Evolutionary conservation across 2,329 filamentous ascomycete species (phyloP).

Genomic region (Xylaria digitata): DNA sequence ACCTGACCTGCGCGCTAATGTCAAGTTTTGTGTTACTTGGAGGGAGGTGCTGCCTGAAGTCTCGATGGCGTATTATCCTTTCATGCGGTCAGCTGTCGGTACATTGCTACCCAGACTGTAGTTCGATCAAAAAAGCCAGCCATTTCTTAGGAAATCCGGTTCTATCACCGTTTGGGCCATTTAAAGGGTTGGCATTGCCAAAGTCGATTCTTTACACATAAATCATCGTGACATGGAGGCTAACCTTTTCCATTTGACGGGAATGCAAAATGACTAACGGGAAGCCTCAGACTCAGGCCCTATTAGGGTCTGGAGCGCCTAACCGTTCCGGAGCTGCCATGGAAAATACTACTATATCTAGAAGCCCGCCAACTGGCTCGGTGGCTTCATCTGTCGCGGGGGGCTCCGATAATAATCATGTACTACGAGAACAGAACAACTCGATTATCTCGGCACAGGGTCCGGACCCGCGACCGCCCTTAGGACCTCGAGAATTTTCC

Average conservation of each 20-base stretch:
- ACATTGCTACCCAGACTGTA: constrained; percentile 29
- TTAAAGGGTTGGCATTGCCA: constrained; percentile 15
- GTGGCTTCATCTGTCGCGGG: constrained; percentile 9
- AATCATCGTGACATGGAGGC: constrained; percentile 7
- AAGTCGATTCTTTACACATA: constrained; percentile 11
- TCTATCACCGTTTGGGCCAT: constrained; percentile 16
- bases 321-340: constrained; percentile 1
- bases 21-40: constrained; percentile 32
- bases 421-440: constrained; percentile 12
- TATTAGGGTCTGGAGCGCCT: constrained; percentile 14
- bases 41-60: constrained; percentile 35
- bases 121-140: constrained; percentile 19
- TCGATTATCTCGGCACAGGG: constrained; percentile 9
- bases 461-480: constrained; percentile 15
- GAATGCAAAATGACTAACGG: constrained; percentile 31
- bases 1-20: constrained; percentile 31
- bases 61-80: constrained; percentile 28
- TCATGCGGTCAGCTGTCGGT: constrained; percentile 26
- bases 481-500: constrained; percentile 24
- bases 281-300: constrained; percentile 25
- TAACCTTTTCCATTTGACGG: constrained; percentile 4
- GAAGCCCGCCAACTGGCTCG: constrained; percentile 11
- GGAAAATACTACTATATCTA: constrained; percentile 5
- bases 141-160: constrained; percentile 10
- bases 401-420: constrained; percentile 5